Percentiles rank a stretch among this genome's conserved stretches.
Evolutionary conservation across 176 grass and related monocot species (phyloP).

Genomic region (Cenchrus americanus): DNA sequence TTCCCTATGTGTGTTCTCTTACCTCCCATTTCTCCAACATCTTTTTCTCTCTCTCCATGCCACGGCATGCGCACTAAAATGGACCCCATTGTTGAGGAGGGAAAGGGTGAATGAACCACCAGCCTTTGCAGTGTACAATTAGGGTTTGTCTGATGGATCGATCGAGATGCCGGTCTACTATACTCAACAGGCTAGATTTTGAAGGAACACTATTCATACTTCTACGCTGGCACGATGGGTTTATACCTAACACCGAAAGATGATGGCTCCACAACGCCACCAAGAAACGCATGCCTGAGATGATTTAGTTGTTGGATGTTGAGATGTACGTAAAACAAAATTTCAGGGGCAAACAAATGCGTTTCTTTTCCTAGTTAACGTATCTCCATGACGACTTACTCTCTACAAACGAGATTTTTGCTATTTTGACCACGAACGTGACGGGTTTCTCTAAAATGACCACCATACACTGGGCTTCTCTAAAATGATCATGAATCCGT

Average conservation of each 20-base stretch:
- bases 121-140: constrained; percentile 37
- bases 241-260: background rate
- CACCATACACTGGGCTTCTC: no score
- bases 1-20: background rate
- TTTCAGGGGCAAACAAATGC: background rate
- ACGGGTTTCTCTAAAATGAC: no score
- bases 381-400: background rate
- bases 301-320: constrained; percentile 21
- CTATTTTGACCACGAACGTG: no score
- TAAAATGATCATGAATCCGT: no score
- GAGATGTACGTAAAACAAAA: background rate
- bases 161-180: background rate
- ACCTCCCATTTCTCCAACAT: background rate
- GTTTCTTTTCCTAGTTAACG: background rate
- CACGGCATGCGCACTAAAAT: constrained; percentile 39
- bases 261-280: background rate
- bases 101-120: constrained; percentile 11
- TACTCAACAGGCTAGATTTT: constrained; percentile 5
- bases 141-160: constrained; percentile 37
- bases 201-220: constrained; percentile 1
- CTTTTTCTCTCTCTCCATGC: constrained; percentile 30
- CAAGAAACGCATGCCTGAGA: background rate
- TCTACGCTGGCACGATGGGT: background rate
- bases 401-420: no score
- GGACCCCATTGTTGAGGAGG: constrained; percentile 16